Base-by-base conservation (phyloP, 225 moss, liverwort and hornwort genomes). In the Takakia lepidozioides region DNA sequence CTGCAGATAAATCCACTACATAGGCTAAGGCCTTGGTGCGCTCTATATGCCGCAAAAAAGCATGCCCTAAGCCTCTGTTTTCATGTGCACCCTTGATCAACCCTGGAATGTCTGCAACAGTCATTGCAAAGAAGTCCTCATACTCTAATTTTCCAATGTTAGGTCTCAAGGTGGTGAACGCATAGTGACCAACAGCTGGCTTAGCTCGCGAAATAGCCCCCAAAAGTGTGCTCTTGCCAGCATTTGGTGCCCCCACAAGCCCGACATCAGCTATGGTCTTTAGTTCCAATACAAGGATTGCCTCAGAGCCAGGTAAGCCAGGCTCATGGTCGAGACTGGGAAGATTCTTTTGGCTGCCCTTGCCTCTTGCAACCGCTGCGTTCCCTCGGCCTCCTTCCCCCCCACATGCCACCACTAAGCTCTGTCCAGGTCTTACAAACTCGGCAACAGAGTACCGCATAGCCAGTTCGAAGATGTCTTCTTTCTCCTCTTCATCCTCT, bases 81-180 rank as follows among this genome's bases (percentile, higher is more conserved):
- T 76, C 42, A 52, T 98, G 85, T 1, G 98, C 98, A 15, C 85
- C 98, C 36, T 79, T 76, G 2, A 91, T 85, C 43, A 91, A 67
- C 20, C 98, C 91, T 3, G 98, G 98, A 51, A 91, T 98, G 50
- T 98, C 87, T 40, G 98, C 98, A 38, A 98, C 87, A 3, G 98
- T 91, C 27, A 98, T 39, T 15, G 66, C 66, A 37, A 80, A 98
- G 43, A 75, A 79, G 40, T 98, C 98, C 13, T 85, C 91, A 5
- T 68, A 98, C 53, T 88, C 70, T 24, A 98, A 27, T 71, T 81
- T 91, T 5, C 91, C 98, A 38, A 98, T 91, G 26, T 98, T 98
- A 6, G 98, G 98, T 59, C 98, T 66, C 7, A 98, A 29, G 1
- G 98, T 98, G 5, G 91, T 98, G 66, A 98, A 91, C 10, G 91